A percentile compares a stretch with the other conserved stretches of the same genome.
Conservation (phyloP, 495 filamentous ascomycete species). For the Xylaria intraflava region DNA sequence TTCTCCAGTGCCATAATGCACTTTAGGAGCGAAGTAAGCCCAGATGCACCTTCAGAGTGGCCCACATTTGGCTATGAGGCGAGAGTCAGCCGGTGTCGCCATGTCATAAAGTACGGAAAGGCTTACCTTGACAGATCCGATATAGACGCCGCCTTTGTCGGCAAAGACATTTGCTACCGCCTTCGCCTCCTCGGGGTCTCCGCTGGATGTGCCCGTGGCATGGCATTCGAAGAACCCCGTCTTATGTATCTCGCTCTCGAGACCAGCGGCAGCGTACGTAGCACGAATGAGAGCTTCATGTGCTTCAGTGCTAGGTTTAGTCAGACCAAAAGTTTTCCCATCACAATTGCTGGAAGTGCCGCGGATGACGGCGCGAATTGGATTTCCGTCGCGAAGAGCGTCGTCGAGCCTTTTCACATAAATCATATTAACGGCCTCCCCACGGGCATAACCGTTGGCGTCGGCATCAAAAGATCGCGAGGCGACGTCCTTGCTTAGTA, state of each 20-base stretch:
- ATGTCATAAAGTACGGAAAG: background rate
- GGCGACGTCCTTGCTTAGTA: conserved; percentile 27
- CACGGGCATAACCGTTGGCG: conserved; percentile 34
- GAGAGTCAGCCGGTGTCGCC: background rate
- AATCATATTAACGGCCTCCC: conserved; percentile 28
- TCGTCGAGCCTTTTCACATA: conserved; percentile 45
- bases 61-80: conserved; percentile 36
- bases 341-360: conserved; percentile 42
- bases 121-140: conserved; percentile 46
- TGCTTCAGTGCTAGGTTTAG: conserved; percentile 35
- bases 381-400: conserved; percentile 44
- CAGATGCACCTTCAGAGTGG: conserved; percentile 44
- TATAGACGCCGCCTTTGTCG: conserved; percentile 25
- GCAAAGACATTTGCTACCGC: conserved; percentile 30
- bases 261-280: conserved; percentile 35
- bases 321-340: conserved; percentile 33
- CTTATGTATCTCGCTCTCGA: conserved; percentile 28
- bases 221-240: conserved; percentile 34
- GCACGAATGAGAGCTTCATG: conserved; percentile 43
- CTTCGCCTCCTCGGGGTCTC: conserved; percentile 33
- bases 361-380: conserved; percentile 48
- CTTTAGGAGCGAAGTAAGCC: conserved; percentile 45
- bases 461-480: conserved; percentile 35
- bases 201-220: conserved; percentile 29
- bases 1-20: conserved; percentile 41